Evolutionary conservation across 2,329 filamentous ascomycete species (phyloP).

Genomic region (Amesomyces nigricolor): DNA sequence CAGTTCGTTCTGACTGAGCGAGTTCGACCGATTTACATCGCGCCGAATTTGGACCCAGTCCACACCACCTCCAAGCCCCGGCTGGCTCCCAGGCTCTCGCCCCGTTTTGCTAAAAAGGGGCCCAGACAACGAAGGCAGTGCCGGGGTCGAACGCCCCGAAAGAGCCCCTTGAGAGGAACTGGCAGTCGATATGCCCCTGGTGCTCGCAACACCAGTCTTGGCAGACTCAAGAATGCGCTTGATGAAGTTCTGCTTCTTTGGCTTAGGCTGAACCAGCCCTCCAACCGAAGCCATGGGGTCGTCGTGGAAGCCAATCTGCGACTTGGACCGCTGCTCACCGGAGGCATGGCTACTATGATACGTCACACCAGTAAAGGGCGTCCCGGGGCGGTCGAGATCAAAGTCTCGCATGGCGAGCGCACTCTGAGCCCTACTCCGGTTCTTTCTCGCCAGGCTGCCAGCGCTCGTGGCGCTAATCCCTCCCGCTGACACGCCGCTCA

Average conservation of each 20-base stretch:
- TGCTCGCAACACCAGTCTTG: slow-evolving; percentile 87
- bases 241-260: slow-evolving; percentile 84
- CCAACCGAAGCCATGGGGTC: slow-evolving; percentile 59
- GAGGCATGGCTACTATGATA: slow-evolving; percentile 86
- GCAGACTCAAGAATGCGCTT: slow-evolving; percentile 92
- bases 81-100: slow-evolving; percentile 59
- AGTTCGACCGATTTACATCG: slow-evolving; percentile 93
- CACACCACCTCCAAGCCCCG: slow-evolving; percentile 58
- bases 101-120: slow-evolving; percentile 25
- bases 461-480: slow-evolving; percentile 93
- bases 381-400: slow-evolving; percentile 52
- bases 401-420: slow-evolving; percentile 56
- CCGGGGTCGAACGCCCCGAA: slow-evolving; percentile 44
- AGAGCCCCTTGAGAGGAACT: slow-evolving; percentile 40
- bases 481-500: slow-evolving; percentile 88
- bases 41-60: slow-evolving; percentile 98
- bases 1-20: slow-evolving; percentile 81
- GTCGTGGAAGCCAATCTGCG: slow-evolving; percentile 59
- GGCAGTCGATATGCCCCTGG: slow-evolving; percentile 70
- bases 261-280: slow-evolving; percentile 65
- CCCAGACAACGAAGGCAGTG: slow-evolving; percentile 28
- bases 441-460: slow-evolving; percentile 80
- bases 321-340: slow-evolving; percentile 52
- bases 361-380: slow-evolving; percentile 70
- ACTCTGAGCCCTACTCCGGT: slow-evolving; percentile 56